Evolutionary conservation across 2,329 filamentous ascomycete genomes (phyloP), one percentile per base, ranked within the genome.

Genomic region (Sporothrix protearum): DNA sequence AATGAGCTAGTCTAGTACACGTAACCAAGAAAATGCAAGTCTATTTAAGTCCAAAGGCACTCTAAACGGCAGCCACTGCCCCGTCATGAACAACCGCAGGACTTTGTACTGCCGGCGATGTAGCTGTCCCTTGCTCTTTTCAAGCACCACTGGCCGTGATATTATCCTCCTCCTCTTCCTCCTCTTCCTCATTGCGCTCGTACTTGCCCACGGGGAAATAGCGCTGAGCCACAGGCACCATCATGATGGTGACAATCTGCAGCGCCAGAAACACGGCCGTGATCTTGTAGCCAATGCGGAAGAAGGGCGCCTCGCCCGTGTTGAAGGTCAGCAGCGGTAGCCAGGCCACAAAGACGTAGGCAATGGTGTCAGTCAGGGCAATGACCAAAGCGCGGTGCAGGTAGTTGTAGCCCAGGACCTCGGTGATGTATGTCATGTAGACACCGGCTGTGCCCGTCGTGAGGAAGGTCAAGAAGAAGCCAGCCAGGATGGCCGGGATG

Each of bases 191-290:
- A 16, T 55, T 55, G 5, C 61, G 55, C 55, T 66, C 63, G 57
- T 73, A 68, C 64, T 73, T 71, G 30, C 64, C 67, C 10, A 69
- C 66, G 2, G 70, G 63, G 28, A 51, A 69, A 6, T 61, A 57
- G 25, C 64, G 69, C 22, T 33, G 51, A 8, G 64, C 67, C 7
- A 55, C 28, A 2, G 63, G 57, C 33, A 73, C 64, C 51, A 67
- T 28, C n/a, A 59, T 22, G 36, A 71, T 73, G 39, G 61, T 49
- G 22, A 70, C 30, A 30, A 69, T 73, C 70, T 77, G 74, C 10
- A 77, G 69, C 12, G 74, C 75, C 63, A 77, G 75, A 72, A 77
- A 77, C 73, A 77, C 76, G 28, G 76, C 73, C 10, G 76, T 74
- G 73, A 77, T 74, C 69, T 77, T 73, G 72, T 77, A 77, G 16